Base-by-base conservation (phyloP, 148 eudicot species). In the Oxyria digyna region DNA sequence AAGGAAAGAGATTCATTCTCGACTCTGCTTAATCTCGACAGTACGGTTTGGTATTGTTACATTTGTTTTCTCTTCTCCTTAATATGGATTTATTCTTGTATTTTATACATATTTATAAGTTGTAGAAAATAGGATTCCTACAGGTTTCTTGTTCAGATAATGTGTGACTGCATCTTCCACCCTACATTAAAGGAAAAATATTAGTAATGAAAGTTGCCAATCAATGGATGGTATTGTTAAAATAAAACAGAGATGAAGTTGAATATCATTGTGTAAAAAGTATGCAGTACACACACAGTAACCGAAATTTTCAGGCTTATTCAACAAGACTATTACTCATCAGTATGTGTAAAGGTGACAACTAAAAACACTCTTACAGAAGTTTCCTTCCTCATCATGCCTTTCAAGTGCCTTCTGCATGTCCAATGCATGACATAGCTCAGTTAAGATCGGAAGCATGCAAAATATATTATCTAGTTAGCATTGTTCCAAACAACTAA, bases 141-240 rank as follows among this genome's bases (percentile, higher is more conserved):
- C n/a, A 52, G 89, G 75, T 78, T 84, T 90, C 52, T 97, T 88
- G 69, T 89, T 94, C 77, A 94, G 67, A 75, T 94, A 94, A 59
- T 90, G 87, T 49, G 80, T 75, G 38, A 90, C 91, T 70, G 98
- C 97, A 74, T 94, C 98, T 78, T 94, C 97, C 70, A 76, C 78
- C 98, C 97, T 91, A 46, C 13, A 59, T 42, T 20, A 64, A 67
- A 20, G 31, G 11, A 21, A 0, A 26, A 12, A 62, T 17, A 38
- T 62, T 62, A 27, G 67, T 62, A 27, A 3, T 21, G 27, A 55
- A 4, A 17, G 65, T 11, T 1, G 37, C 31, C 65, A 59, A 6
- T 63, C 3, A 31, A 31, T n/a, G 15, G 26, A 66, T n/a, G 8
- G 8, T 6, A 18, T 37, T 3, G 23, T 63, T 15, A 8, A 63